phyloP scores from a whole-genome alignment of 345 rosid species.

The Limnanthes douglasii region DNA sequence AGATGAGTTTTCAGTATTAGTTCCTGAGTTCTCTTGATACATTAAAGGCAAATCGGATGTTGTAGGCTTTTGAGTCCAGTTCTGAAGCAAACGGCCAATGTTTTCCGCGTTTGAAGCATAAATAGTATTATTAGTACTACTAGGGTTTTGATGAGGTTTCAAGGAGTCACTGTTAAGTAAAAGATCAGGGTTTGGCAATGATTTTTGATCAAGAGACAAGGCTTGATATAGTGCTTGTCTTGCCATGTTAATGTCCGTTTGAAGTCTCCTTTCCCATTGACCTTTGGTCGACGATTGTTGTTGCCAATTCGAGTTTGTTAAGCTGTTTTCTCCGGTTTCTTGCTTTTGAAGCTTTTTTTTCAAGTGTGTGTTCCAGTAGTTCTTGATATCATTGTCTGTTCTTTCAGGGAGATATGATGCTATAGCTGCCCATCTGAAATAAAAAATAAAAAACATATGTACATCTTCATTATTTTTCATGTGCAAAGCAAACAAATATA shows the following conservation, averaged over 20 bases:
- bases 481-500: no score
- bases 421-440: slow-evolving; percentile 98
- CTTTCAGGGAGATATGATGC: slow-evolving; percentile 97
- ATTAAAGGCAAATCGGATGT: slow-evolving; percentile 10
- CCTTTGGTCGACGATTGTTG: slow-evolving; percentile 35
- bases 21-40: slow-evolving; percentile 12
- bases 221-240: slow-evolving; percentile 78
- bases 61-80: slow-evolving; percentile 21
- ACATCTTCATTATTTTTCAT: no score
- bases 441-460: slow-evolving; percentile 4
- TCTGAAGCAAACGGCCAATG: slow-evolving; percentile 50
- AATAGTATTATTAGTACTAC: slow-evolving; percentile 12
- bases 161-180: no score
- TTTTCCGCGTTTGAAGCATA: slow-evolving; percentile 67
- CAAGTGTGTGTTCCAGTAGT: slow-evolving; percentile 91
- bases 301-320: slow-evolving; percentile 10
- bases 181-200: no score
- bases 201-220: slow-evolving; percentile 46
- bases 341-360: slow-evolving; percentile 70
- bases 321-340: slow-evolving; percentile 17
- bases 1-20: slow-evolving; percentile 4
- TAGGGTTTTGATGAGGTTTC: slow-evolving; percentile 3
- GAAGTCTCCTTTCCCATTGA: slow-evolving; percentile 92
- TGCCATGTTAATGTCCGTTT: slow-evolving; percentile 79
- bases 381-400: slow-evolving; percentile 92